These are phyloP conservation scores for Aegilops speltoides DNA, from an alignment of 176 grass and related monocot species.

Conservation along the genomic window DNA sequence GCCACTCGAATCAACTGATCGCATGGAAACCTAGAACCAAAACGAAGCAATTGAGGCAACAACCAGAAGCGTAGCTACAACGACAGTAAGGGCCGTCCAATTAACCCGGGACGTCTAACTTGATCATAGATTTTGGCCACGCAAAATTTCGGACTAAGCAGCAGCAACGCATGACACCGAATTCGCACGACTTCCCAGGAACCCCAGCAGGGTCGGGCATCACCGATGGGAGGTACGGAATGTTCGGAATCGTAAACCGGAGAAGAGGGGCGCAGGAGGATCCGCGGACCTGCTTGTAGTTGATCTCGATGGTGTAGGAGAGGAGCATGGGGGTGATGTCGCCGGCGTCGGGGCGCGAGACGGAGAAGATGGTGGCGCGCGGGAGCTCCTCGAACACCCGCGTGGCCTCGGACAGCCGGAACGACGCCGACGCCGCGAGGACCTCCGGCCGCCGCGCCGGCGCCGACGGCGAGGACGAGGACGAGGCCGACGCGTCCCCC, in stretches of 20 bases:
- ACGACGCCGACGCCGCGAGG: conserved; percentile 56
- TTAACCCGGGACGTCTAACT: not conserved
- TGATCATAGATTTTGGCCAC: not conserved
- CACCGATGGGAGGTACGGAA: not conserved
- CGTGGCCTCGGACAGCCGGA: conserved; percentile 53
- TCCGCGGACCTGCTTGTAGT: conserved; percentile 81
- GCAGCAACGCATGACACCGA: conserved; percentile 2
- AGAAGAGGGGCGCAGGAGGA: not conserved
- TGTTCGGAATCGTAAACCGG: not conserved
- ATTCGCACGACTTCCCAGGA: not conserved
- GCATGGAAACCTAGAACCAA: not conserved
- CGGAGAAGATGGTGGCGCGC: conserved; percentile 58
- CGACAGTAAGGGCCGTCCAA: not conserved
- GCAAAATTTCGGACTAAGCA: not conserved
- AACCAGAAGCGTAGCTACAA: not conserved
- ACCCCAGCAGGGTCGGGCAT: not conserved
- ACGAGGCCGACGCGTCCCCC: not conserved
- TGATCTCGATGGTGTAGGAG: conserved; percentile 91
- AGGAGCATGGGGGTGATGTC: conserved; percentile 96
- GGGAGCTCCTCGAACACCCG: conserved; percentile 85
- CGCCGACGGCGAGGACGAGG: not conserved
- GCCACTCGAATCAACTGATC: not conserved
- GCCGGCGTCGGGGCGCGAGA: conserved; percentile 81
- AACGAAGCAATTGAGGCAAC: not conserved
- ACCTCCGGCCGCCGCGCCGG: conserved; percentile 47